Base-by-base conservation (phyloP, 1,139 yeast species). In the Trichomonascaceae sp. region DNA sequence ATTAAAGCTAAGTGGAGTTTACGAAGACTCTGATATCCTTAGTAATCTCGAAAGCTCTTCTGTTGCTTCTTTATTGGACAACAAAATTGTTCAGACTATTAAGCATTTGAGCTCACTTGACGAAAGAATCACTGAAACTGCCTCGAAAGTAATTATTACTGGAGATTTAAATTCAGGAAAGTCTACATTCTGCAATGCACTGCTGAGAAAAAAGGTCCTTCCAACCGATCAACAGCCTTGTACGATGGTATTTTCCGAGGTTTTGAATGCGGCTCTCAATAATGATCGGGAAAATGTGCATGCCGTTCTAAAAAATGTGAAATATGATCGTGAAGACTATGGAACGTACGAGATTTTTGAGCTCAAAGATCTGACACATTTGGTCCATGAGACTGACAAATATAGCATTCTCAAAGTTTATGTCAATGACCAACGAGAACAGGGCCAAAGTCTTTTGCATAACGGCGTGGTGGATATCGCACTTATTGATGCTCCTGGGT, bases 141-240 rank as follows among this genome's bases (percentile, higher is more conserved):
- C 95, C 0, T 91, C 98, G 1, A 93, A 91, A 64, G 98, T 95
- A 1, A 83, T 95, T 62, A 91, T 95, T 43, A 95, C 99, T 1
- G 99, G 99, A 49, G 99, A 95, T 69, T 79, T 95, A 62, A 95
- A 95, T 69, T 87, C 99, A 0, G 99, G 99, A 4, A 95, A 95
- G 67, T 89, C 97, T 0, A 87, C 96, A 0, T 89, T 95, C 63
- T 95, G 99, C 70, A 95, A 95, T 66, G 95, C 97, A 0, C 74
- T 95, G 50, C 73, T 95, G 59, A 77, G 95, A 60, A 79, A 95
- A 57, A 81, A 82, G 53, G 71, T 95, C 1, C 74, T 93, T 50
- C 99, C 99, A 0, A 96, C 87, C 63, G 99, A 95, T 69, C 99
- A 95, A 66, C 96, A 95, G 65, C 99, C 99, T 1, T 91, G 98